A percentile compares a stretch with the other conserved stretches of the same genome.
Conservation (phyloP, 768 basidiomycete genomes). For the Piloderma croceum region DNA sequence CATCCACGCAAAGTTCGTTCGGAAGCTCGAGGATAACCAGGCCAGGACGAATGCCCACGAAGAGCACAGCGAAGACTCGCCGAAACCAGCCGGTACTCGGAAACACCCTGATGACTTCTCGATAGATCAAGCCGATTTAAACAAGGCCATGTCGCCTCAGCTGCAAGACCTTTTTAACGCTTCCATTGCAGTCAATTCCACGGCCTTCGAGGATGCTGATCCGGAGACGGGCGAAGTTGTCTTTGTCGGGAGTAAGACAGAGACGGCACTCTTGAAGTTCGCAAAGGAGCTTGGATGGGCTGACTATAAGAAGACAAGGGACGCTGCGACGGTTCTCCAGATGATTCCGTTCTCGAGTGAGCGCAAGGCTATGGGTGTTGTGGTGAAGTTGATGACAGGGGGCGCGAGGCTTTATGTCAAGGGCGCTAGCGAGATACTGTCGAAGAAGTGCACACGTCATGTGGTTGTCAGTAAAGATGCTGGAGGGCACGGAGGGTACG, state of each 20-base stretch:
- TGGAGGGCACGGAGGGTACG: constrained; percentile 17
- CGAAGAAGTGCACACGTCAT: constrained; percentile 66
- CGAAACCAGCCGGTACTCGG: constrained; percentile 21
- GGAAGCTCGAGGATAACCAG: constrained; percentile 64
- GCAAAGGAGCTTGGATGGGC: constrained; percentile 77
- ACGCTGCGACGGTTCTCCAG: constrained; percentile 59
- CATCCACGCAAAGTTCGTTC: constrained; percentile 91
- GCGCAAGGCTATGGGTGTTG: constrained; percentile 92
- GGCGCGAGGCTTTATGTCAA: constrained; percentile 74
- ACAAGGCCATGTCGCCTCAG: constrained; percentile 52
- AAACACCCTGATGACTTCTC: constrained; percentile 73
- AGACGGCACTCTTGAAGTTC: constrained; percentile 84
- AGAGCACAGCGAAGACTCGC: constrained; percentile 27
- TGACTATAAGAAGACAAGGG: constrained; percentile 62
- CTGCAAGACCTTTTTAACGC: constrained; percentile 71
- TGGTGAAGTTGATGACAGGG: constrained; percentile 49
- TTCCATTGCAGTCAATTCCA: constrained; percentile 87
- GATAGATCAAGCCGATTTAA: constrained; percentile 72
- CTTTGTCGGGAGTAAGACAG: constrained; percentile 93
- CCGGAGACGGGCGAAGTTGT: constrained; percentile 49
- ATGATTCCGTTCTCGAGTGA: constrained; percentile 93
- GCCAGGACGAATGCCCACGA: constrained; percentile 68
- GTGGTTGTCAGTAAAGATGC: constrained; percentile 54
- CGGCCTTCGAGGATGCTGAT: constrained; percentile 84
- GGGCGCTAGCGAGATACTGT: constrained; percentile 91